Conservation (phyloP, 257 asterid genomes). For the Solanum sitiens region DNA sequence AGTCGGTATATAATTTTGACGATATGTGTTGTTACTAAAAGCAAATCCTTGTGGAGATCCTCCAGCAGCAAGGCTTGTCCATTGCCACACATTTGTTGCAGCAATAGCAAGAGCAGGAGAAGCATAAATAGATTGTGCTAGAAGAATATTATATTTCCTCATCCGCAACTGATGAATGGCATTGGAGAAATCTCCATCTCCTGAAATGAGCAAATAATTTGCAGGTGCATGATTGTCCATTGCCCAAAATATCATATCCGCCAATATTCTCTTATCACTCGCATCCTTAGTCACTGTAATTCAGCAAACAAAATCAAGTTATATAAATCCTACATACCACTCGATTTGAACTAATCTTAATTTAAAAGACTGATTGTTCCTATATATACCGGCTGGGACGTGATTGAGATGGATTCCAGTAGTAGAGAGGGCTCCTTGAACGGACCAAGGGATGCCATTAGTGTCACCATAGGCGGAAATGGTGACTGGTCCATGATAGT, state of each 20-base stretch:
- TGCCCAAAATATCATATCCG: constrained; percentile 53
- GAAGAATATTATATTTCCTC: constrained; percentile 41
- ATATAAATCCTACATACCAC: too few relatives aligned
- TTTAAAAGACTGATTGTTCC: neutral
- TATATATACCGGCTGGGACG: constrained; percentile 58
- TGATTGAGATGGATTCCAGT: constrained; percentile 83
- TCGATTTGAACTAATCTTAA: too few relatives aligned
- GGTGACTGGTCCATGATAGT: constrained; percentile 71
- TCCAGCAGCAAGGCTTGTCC: constrained; percentile 35
- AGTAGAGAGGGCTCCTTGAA: constrained; percentile 59
- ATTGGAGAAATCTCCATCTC: constrained; percentile 46
- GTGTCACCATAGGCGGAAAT: constrained; percentile 80
- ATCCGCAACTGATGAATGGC: constrained; percentile 45
- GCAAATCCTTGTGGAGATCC: constrained; percentile 11
- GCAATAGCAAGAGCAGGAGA: constrained; percentile 44
- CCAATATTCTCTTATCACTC: constrained; percentile 41
- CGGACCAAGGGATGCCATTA: constrained; percentile 30
- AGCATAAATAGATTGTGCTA: constrained; percentile 40
- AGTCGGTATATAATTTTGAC: neutral
- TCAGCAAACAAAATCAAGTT: neutral
- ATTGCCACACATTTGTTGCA: constrained; percentile 40
- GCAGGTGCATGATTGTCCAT: constrained; percentile 62
- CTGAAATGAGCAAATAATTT: constrained; percentile 42
- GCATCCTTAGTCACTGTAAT: constrained; percentile 37
- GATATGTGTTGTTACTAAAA: neutral